phyloP scores from a whole-genome alignment of 805 yeast genomes.

The Candida germanica region DNA sequence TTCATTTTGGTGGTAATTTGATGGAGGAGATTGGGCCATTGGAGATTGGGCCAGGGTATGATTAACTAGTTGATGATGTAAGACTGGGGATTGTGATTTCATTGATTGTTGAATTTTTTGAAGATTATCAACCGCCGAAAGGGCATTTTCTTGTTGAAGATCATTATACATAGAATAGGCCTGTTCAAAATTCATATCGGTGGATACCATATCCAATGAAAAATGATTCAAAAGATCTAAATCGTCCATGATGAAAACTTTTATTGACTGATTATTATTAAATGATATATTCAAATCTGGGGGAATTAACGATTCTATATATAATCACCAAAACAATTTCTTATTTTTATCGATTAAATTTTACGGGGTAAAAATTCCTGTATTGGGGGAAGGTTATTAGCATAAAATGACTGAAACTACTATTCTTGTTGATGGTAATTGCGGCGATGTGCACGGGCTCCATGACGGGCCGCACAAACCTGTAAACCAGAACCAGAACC shows the following conservation, averaged over 20 bases:
- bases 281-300: too few species aligned
- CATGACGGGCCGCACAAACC: too few species aligned
- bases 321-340: too few species aligned
- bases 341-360: too few species aligned
- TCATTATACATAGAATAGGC: conserved; percentile 39
- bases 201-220: conserved; percentile 18
- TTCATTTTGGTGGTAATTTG: neutral
- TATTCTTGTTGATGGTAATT: too few species aligned
- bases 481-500: too few species aligned
- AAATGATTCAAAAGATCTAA: conserved; percentile 11
- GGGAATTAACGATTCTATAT: too few species aligned
- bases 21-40: neutral
- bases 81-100: conserved; percentile 7
- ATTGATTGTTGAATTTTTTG: conserved; percentile 29
- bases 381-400: neutral
- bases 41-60: neutral
- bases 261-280: too few species aligned
- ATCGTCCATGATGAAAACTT: conserved; percentile 7
- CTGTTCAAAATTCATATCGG: conserved; percentile 46
- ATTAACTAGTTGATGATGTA: conserved; percentile 1
- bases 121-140: conserved; percentile 33
- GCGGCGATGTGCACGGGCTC: too few species aligned
- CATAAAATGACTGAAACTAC: too few species aligned
- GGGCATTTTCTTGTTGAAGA: conserved; percentile 37
- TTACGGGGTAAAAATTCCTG: neutral